These are phyloP conservation scores for Solanum paucissectum DNA, from an alignment of 257 asterid species.

Conservation along the genomic window DNA sequence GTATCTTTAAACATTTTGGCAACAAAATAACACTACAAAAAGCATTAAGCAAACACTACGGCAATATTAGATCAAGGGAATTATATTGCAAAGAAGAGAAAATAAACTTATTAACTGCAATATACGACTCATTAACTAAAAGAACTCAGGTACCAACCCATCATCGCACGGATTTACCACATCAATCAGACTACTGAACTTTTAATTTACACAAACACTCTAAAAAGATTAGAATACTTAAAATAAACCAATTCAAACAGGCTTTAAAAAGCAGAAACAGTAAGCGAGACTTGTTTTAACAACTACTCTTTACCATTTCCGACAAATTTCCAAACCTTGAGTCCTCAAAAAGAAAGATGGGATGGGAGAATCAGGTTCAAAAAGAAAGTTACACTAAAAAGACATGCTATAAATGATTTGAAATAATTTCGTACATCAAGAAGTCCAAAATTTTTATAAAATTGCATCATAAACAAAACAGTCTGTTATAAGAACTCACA, in stretches of 20 bases:
- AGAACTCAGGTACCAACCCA: background rate
- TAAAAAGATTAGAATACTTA: background rate
- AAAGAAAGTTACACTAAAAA: background rate
- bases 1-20: background rate
- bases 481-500: background rate
- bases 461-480: background rate
- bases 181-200: background rate
- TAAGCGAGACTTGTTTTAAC: background rate
- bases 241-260: background rate
- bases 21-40: background rate
- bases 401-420: background rate
- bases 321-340: background rate
- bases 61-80: background rate
- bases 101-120: background rate
- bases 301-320: background rate
- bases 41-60: background rate
- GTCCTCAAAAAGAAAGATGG: background rate
- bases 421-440: background rate
- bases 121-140: background rate
- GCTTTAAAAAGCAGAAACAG: background rate
- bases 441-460: background rate
- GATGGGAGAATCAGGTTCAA: background rate
- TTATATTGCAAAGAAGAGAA: too few relatives aligned
- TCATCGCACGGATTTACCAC: background rate
- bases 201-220: too few relatives aligned